phyloP scores from a whole-genome alignment of 345 rosid species.

The Jatropha curcas region DNA sequence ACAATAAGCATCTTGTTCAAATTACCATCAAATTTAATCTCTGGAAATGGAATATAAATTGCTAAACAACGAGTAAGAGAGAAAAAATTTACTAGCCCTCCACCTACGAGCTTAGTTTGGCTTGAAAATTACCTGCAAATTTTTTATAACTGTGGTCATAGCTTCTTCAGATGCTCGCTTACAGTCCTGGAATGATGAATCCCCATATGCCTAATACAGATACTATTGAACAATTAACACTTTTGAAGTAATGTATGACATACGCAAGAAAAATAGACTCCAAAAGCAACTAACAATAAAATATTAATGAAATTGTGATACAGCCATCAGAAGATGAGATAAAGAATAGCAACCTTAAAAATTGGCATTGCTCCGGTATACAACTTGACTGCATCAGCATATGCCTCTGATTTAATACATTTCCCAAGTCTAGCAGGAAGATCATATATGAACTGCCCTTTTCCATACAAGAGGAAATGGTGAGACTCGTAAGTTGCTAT shows the following conservation, averaged over 20 bases:
- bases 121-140: slow-evolving; percentile 63
- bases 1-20: neutral
- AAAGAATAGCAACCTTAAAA: slow-evolving; percentile 58
- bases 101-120: neutral
- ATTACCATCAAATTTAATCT: neutral
- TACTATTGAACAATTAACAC: slow-evolving; percentile 18
- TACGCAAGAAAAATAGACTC: neutral
- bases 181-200: slow-evolving; percentile 95
- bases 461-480: slow-evolving; percentile 45
- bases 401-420: slow-evolving; percentile 87
- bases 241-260: slow-evolving; percentile 3
- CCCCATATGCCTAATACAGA: slow-evolving; percentile 77
- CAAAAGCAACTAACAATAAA: neutral
- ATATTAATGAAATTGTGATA: neutral
- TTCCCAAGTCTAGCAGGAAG: slow-evolving; percentile 94
- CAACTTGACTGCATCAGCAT: slow-evolving; percentile 95
- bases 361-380: slow-evolving; percentile 98
- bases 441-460: slow-evolving; percentile 98
- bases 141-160: slow-evolving; percentile 60
- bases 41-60: neutral
- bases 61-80: neutral
- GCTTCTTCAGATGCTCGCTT: slow-evolving; percentile 97
- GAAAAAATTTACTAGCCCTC: neutral
- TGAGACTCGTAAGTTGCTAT: slow-evolving; percentile 37
- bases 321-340: neutral